phyloP scores from a whole-genome alignment of 2,329 filamentous ascomycete species.

The Hymenoscyphus fructigenus region DNA sequence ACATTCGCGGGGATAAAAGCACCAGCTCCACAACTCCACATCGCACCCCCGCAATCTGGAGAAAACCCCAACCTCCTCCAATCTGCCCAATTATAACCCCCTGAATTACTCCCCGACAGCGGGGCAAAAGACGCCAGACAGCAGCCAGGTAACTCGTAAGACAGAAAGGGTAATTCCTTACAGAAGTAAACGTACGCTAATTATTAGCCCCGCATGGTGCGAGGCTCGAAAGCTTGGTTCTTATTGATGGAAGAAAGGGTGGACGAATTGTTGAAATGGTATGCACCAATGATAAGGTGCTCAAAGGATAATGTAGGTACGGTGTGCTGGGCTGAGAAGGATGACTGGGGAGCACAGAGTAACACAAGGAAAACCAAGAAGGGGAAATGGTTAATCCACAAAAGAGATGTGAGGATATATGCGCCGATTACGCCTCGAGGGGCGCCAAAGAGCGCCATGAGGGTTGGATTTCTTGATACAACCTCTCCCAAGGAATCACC shows the following conservation, averaged over 20 bases:
- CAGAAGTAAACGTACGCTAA: neutral
- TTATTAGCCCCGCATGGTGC: neutral
- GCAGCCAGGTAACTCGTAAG: conserved; percentile 7
- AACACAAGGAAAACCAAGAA: neutral
- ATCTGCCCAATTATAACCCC: neutral
- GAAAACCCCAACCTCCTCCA: neutral
- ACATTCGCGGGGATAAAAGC: neutral
- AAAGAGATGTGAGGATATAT: conserved; percentile 5
- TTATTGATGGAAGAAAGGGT: conserved; percentile 6
- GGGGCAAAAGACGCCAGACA: neutral
- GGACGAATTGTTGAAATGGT: neutral
- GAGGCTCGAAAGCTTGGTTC: neutral
- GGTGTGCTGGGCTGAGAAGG: neutral
- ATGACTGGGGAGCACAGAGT: neutral
- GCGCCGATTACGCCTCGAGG: neutral
- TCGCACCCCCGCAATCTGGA: conserved; percentile 1
- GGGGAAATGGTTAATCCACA: conserved; percentile 1
- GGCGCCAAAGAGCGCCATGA: neutral
- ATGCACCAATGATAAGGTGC: neutral
- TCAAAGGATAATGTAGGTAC: neutral
- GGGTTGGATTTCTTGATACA: neutral
- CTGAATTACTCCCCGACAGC: neutral
- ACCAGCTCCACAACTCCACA: neutral
- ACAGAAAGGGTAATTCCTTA: neutral
- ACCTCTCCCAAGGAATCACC: too few species aligned